Conservation (phyloP, 768 basidiomycete species). For the Mycena floridula region DNA sequence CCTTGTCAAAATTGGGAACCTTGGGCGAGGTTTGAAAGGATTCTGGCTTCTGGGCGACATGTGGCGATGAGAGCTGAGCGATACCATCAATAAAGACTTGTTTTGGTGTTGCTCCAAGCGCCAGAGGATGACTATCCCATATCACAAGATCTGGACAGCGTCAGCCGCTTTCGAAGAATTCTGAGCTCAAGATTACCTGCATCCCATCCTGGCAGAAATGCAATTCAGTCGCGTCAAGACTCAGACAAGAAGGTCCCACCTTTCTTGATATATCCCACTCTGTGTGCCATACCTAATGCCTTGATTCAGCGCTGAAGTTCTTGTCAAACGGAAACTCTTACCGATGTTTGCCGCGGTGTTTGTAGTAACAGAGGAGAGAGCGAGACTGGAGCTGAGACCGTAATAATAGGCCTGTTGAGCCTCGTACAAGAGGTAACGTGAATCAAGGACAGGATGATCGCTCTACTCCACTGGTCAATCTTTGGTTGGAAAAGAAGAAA, state of each 20-base stretch:
- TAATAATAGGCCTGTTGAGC: constrained; percentile 83
- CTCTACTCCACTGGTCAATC: constrained; percentile 33
- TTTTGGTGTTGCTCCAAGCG: constrained; percentile 77
- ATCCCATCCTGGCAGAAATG: constrained; percentile 51
- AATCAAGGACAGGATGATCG: constrained; percentile 60
- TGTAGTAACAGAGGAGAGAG: constrained; percentile 70
- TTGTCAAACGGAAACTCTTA: constrained; percentile 35
- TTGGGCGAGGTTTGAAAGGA: constrained; percentile 40
- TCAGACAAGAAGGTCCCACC: constrained; percentile 31
- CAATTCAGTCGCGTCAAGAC: constrained; percentile 3
- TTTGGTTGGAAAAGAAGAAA: neutral
- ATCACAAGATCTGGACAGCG: constrained; percentile 58
- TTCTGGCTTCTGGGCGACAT: constrained; percentile 44
- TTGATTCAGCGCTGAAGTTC: neutral
- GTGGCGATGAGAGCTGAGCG: constrained; percentile 51
- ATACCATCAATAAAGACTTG: constrained; percentile 93
- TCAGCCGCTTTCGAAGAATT: neutral
- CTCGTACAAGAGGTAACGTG: constrained; percentile 74
- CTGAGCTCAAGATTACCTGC: constrained; percentile 40
- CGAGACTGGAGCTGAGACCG: constrained; percentile 63
- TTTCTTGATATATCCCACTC: constrained; percentile 71
- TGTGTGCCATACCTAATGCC: constrained; percentile 58
- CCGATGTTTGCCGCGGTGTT: no score
- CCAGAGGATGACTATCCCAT: constrained; percentile 82
- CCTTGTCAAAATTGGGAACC: constrained; percentile 67